Evolutionary conservation across 1,139 yeast species (phyloP).

Genomic region (Debaryomyces subglobosus): DNA sequence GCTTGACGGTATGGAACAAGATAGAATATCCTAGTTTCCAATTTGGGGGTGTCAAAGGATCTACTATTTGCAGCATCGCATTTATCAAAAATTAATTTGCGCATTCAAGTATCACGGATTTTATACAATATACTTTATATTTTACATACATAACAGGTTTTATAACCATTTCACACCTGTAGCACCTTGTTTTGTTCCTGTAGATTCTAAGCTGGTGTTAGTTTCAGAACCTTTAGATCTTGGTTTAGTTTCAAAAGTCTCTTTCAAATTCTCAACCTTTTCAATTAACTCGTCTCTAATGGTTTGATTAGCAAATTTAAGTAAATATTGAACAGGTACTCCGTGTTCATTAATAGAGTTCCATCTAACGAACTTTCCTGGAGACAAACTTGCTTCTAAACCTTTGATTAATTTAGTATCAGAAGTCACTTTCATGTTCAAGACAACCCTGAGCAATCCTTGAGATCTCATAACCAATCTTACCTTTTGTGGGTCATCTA

Average conservation of each 20-base stretch:
- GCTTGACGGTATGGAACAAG: conserved; percentile 58
- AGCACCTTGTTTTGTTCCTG: neutral
- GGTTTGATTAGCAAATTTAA: conserved; percentile 69
- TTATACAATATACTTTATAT: neutral
- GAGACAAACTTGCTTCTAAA: conserved; percentile 77
- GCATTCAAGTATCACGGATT: conserved; percentile 6
- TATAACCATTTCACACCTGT: conserved; percentile 8
- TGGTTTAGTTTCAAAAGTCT: conserved; percentile 8
- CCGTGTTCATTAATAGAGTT: conserved; percentile 54
- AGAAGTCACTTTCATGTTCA: conserved; percentile 69
- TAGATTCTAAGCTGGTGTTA: neutral
- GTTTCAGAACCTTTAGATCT: neutral
- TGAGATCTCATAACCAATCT: conserved; percentile 90
- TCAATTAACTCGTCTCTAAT: conserved; percentile 61
- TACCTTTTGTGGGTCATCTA: conserved; percentile 31
- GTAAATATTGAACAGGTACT: conserved; percentile 78
- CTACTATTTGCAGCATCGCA: conserved; percentile 85
- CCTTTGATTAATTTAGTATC: conserved; percentile 70
- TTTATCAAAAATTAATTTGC: conserved; percentile 47
- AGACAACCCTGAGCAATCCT: conserved; percentile 78
- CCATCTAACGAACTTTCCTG: conserved; percentile 79
- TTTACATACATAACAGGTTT: neutral
- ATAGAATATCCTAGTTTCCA: conserved; percentile 79
- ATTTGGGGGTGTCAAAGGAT: conserved; percentile 88
- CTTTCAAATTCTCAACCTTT: conserved; percentile 46